Percentiles rank a stretch among this genome's conserved stretches.
phyloP scores from a whole-genome alignment of 305 asterid species.

The Fraxinus angustifolia region DNA sequence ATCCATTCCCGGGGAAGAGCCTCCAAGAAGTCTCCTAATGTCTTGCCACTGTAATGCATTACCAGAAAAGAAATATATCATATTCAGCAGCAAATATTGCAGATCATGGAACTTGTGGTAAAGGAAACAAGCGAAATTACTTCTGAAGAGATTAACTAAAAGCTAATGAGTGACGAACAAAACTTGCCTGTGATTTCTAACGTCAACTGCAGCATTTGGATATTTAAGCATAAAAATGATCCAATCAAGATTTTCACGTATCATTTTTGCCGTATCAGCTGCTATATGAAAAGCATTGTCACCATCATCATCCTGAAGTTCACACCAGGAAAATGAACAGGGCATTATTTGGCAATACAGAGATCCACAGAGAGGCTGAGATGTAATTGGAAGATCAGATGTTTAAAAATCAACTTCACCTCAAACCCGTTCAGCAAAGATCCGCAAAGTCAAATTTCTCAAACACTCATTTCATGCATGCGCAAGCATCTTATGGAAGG shows the following conservation, averaged over 20 bases:
- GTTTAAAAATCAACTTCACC: constrained; percentile 11
- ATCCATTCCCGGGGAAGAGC: constrained; percentile 98
- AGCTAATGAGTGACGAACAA: constrained; percentile 17
- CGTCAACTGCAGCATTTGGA: constrained; percentile 81
- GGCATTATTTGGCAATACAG: constrained; percentile 9
- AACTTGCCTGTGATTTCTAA: constrained; percentile 93
- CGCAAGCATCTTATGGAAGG: constrained; percentile 11
- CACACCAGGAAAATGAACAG: constrained; percentile 17
- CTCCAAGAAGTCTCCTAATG: constrained; percentile 79
- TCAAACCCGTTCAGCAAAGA: background rate
- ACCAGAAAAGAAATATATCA: constrained; percentile 20
- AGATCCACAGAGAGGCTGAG: constrained; percentile 8
- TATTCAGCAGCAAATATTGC: constrained; percentile 19
- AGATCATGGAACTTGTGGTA: constrained; percentile 2
- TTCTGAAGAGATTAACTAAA: constrained; percentile 22
- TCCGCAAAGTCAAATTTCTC: constrained; percentile 13
- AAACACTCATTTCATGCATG: constrained; percentile 7
- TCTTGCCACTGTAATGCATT: constrained; percentile 72
- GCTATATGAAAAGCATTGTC: constrained; percentile 97
- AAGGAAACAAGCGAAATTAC: constrained; percentile 12
- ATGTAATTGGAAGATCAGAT: constrained; percentile 7
- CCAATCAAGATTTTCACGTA: constrained; percentile 91
- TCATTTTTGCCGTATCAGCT: constrained; percentile 89
- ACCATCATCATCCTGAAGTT: constrained; percentile 87
- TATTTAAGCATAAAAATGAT: constrained; percentile 71